Evolutionary conservation across 2,329 filamentous ascomycete species (phyloP).

Genomic region (Aureobasidium melanogenum): DNA sequence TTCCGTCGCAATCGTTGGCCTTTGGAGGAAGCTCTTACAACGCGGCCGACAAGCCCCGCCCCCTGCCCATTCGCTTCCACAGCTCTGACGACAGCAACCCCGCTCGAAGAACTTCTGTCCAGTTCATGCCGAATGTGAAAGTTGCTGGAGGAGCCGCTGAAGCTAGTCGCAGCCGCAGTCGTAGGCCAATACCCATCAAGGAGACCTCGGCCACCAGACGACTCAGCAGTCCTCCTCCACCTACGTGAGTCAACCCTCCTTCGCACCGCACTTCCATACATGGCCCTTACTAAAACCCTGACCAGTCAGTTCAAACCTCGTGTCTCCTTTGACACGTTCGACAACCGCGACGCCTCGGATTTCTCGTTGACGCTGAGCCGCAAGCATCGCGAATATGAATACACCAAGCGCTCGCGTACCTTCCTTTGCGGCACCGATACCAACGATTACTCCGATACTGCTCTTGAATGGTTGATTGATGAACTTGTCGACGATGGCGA

Average conservation of each 20-base stretch:
- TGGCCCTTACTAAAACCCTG: neutral
- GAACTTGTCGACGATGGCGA: slow-evolving; percentile 90
- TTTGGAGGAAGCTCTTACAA: neutral
- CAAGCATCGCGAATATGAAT: slow-evolving; percentile 78
- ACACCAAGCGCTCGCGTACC: slow-evolving; percentile 70
- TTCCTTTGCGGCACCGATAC: slow-evolving; percentile 89
- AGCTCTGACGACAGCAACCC: slow-evolving; percentile 16
- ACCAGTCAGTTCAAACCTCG: slow-evolving; percentile 54
- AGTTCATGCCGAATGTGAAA: slow-evolving; percentile 26
- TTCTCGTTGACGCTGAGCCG: slow-evolving; percentile 75
- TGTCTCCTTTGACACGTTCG: slow-evolving; percentile 68
- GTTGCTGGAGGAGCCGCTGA: slow-evolving; percentile 16
- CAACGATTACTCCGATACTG: slow-evolving; percentile 85
- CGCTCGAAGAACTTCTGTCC: slow-evolving; percentile 25
- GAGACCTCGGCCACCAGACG: slow-evolving; percentile 11
- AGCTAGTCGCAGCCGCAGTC: slow-evolving; percentile 15
- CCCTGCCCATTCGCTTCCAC: slow-evolving; percentile 14
- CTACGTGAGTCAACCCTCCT: slow-evolving; percentile 13
- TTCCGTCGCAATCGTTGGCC: neutral
- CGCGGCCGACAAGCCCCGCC: slow-evolving; percentile 18
- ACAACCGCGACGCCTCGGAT: slow-evolving; percentile 56
- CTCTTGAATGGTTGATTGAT: slow-evolving; percentile 83
- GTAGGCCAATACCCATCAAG: slow-evolving; percentile 13
- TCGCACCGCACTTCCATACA: neutral
- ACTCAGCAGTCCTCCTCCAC: slow-evolving; percentile 17